Conservation (phyloP, 2,329 filamentous ascomycete species). For the Penicillium glabrum region DNA sequence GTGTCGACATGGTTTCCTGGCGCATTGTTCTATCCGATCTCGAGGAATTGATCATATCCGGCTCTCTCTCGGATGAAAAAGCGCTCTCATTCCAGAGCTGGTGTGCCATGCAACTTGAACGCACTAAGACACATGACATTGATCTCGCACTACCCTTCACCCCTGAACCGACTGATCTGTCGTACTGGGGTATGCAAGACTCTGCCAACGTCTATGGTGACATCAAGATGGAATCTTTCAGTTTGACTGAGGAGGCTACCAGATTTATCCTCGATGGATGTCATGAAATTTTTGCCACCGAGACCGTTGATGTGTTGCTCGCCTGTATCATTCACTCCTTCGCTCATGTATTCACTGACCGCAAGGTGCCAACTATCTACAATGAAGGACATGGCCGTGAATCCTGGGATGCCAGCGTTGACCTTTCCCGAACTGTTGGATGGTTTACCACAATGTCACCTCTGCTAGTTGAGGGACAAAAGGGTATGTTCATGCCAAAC, state of each 20-base stretch:
- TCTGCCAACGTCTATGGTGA: slow-evolving; percentile 35
- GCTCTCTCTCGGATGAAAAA: slow-evolving; percentile 32
- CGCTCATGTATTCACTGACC: slow-evolving; percentile 42
- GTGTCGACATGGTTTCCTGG: slow-evolving; percentile 36
- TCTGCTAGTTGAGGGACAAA: slow-evolving; percentile 32
- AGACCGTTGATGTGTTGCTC: slow-evolving; percentile 39
- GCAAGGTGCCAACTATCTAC: slow-evolving; percentile 45
- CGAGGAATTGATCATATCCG: slow-evolving; percentile 34
- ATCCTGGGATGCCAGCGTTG: slow-evolving; percentile 44
- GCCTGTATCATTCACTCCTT: slow-evolving; percentile 46
- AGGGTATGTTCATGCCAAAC: slow-evolving; percentile 19
- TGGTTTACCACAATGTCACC: slow-evolving; percentile 54
- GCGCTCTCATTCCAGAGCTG: slow-evolving; percentile 42
- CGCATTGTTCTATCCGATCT: slow-evolving; percentile 38
- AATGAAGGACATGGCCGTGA: slow-evolving; percentile 54
- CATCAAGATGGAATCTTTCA: slow-evolving; percentile 36
- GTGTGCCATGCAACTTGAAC: slow-evolving; percentile 34
- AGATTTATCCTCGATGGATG: slow-evolving; percentile 32
- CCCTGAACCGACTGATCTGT: slow-evolving; percentile 30
- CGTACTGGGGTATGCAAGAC: slow-evolving; percentile 39
- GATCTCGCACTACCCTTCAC: slow-evolving; percentile 26
- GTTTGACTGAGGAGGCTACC: slow-evolving; percentile 33
- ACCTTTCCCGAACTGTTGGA: slow-evolving; percentile 49
- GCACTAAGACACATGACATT: slow-evolving; percentile 21
- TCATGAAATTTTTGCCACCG: slow-evolving; percentile 35